These are phyloP conservation scores for Hortaea sp. DNA, from an alignment of 2,329 filamentous ascomycete species.

Conservation along the genomic window DNA sequence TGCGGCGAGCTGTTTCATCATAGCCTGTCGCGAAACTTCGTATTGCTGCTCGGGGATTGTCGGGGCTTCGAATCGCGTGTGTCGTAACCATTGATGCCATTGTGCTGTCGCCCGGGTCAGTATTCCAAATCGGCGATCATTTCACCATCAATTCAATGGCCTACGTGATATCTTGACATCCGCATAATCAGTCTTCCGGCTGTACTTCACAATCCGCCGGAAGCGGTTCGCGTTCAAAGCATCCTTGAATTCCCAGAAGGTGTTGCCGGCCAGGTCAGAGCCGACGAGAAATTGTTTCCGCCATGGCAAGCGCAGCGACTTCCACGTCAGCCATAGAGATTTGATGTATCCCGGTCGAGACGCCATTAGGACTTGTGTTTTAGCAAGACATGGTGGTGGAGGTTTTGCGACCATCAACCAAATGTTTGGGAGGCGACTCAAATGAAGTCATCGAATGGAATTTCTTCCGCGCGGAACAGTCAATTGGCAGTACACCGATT, in stretches of 20 bases:
- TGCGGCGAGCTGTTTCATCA: conserved; percentile 49
- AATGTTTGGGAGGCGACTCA: too few species aligned
- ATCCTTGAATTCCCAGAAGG: conserved; percentile 58
- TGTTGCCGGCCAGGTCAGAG: conserved; percentile 53
- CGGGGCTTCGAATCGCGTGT: conserved; percentile 48
- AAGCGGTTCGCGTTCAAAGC: conserved; percentile 42
- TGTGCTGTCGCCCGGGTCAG: conserved; percentile 35
- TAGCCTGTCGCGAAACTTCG: conserved; percentile 46
- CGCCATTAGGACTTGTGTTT: too few species aligned
- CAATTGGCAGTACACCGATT: too few species aligned
- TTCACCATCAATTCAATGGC: conserved; percentile 6
- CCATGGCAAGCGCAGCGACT: conserved; percentile 52
- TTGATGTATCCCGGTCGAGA: conserved; percentile 26
- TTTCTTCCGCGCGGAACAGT: too few species aligned
- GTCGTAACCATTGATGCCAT: conserved; percentile 60
- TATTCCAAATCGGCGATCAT: background rate
- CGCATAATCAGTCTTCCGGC: conserved; percentile 39
- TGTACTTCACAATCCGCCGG: conserved; percentile 50
- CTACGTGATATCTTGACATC: conserved; percentile 52
- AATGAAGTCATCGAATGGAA: too few species aligned
- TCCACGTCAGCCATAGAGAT: conserved; percentile 52
- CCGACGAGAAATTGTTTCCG: conserved; percentile 50
- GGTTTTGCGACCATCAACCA: too few species aligned
- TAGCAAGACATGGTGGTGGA: too few species aligned
- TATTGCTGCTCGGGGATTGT: conserved; percentile 48